Conservation (phyloP, 805 yeast species). For the Saturnispora saitoi region DNA sequence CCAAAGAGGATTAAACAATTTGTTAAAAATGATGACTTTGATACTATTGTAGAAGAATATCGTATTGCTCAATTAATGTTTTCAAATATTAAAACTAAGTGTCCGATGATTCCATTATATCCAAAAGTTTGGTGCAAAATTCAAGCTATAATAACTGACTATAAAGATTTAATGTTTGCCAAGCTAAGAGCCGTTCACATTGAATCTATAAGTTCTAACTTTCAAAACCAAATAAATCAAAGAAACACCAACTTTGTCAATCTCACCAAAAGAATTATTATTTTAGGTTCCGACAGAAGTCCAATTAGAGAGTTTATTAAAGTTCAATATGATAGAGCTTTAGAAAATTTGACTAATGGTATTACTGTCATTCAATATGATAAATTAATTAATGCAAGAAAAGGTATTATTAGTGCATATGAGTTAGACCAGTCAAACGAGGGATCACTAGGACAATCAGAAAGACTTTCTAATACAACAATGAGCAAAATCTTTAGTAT, state of each 20-base stretch:
- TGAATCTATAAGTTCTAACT: constrained; percentile 21
- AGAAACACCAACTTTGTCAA: constrained; percentile 29
- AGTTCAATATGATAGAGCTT: constrained; percentile 37
- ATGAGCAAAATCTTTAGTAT: constrained; percentile 20
- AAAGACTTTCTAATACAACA: constrained; percentile 21
- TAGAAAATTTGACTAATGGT: constrained; percentile 31
- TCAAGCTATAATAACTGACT: constrained; percentile 42
- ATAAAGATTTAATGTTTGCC: constrained; percentile 47
- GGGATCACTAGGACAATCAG: constrained; percentile 7
- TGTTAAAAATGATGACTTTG: constrained; percentile 45
- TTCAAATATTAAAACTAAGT: constrained; percentile 7
- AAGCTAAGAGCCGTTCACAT: constrained; percentile 31
- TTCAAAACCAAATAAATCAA: constrained; percentile 10
- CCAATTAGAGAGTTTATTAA: constrained; percentile 60
- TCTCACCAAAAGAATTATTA: constrained; percentile 46
- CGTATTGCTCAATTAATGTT: constrained; percentile 34
- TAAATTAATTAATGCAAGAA: constrained; percentile 33
- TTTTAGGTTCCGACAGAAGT: constrained; percentile 51
- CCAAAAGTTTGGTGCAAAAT: constrained; percentile 50
- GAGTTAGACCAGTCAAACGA: constrained; percentile 9
- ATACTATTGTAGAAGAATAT: constrained; percentile 49
- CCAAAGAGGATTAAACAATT: constrained; percentile 40
- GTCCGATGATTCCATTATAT: constrained; percentile 27
- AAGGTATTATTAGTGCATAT: constrained; percentile 32
- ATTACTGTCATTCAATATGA: constrained; percentile 33